A percentile compares a stretch with the other conserved stretches of the same genome.
Evolutionary conservation across 2,329 filamentous ascomycete genomes (phyloP).

Genomic region (Claviceps sp.): DNA sequence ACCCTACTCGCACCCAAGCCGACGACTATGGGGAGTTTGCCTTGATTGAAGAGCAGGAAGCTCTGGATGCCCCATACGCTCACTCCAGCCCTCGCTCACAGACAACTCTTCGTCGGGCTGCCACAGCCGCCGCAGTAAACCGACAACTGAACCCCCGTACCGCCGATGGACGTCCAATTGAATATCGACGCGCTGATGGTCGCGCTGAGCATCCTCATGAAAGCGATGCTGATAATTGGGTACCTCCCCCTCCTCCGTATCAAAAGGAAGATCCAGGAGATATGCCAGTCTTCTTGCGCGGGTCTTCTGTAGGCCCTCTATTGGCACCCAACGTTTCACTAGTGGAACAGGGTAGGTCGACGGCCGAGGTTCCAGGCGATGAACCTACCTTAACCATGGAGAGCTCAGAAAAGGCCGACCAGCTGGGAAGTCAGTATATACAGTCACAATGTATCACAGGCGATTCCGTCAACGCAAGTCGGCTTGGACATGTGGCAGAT

Average conservation of each 20-base stretch:
- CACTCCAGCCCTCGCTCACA: slow-evolving; percentile 59
- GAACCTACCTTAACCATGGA: not conserved
- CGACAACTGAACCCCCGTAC: slow-evolving; percentile 50
- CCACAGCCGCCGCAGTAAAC: slow-evolving; percentile 62
- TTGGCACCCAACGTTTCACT: slow-evolving; percentile 13
- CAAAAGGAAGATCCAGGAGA: slow-evolving; percentile 49
- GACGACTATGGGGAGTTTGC: slow-evolving; percentile 31
- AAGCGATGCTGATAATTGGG: slow-evolving; percentile 81
- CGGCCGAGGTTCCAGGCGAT: not conserved
- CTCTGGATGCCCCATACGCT: slow-evolving; percentile 58
- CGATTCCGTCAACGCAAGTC: not conserved
- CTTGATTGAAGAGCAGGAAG: slow-evolving; percentile 43
- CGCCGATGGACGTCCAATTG: slow-evolving; percentile 37
- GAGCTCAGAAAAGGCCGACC: slow-evolving; percentile 2
- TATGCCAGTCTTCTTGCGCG: slow-evolving; percentile 41
- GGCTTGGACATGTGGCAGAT: slow-evolving; percentile 9
- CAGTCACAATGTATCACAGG: slow-evolving; percentile 18
- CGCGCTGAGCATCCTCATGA: slow-evolving; percentile 66
- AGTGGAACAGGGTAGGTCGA: slow-evolving; percentile 6
- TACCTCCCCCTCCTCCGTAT: slow-evolving; percentile 73
- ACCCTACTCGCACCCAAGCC: slow-evolving; percentile 12
- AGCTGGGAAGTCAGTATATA: slow-evolving; percentile 6
- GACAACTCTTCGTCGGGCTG: slow-evolving; percentile 57
- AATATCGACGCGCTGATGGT: slow-evolving; percentile 57
- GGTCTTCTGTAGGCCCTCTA: slow-evolving; percentile 29